Percentiles rank a stretch among this genome's conserved stretches.
phyloP scores from a whole-genome alignment of 2,329 filamentous ascomycete genomes.

The Cryphonectria nitschkei region DNA sequence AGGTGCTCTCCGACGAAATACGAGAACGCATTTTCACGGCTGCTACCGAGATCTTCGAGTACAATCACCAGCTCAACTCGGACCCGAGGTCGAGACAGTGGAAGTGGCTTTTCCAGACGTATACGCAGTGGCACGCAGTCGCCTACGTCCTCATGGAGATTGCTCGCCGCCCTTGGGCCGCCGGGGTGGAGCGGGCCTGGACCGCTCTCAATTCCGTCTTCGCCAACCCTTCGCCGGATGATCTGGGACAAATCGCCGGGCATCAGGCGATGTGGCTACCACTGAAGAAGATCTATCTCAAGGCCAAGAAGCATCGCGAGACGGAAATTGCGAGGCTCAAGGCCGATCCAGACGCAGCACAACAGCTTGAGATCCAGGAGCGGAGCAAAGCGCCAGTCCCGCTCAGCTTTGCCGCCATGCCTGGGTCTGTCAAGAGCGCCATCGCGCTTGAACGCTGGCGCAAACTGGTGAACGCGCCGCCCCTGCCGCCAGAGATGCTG shows the following conservation, averaged over 20 bases:
- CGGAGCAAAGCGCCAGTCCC: slow-evolving; percentile 45
- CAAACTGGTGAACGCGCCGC: slow-evolving; percentile 45
- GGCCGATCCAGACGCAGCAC: slow-evolving; percentile 52
- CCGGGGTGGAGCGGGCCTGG: slow-evolving; percentile 37
- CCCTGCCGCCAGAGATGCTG: slow-evolving; percentile 29
- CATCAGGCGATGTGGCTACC: slow-evolving; percentile 57
- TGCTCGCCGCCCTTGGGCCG: slow-evolving; percentile 47
- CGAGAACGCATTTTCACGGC: slow-evolving; percentile 48
- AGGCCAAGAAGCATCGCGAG: slow-evolving; percentile 55
- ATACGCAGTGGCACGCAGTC: slow-evolving; percentile 62
- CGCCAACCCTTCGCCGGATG: slow-evolving; percentile 40
- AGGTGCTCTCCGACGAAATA: slow-evolving; percentile 39
- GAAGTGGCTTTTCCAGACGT: slow-evolving; percentile 64
- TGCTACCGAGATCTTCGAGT: slow-evolving; percentile 59
- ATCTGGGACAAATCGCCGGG: slow-evolving; percentile 49
- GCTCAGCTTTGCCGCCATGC: slow-evolving; percentile 51
- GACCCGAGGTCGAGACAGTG: slow-evolving; percentile 54
- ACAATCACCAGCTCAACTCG: slow-evolving; percentile 56
- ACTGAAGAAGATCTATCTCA: slow-evolving; percentile 56
- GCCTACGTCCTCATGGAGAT: slow-evolving; percentile 59
- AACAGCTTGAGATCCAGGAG: slow-evolving; percentile 54
- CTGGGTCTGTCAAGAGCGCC: slow-evolving; percentile 49
- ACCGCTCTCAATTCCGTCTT: slow-evolving; percentile 37
- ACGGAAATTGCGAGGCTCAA: slow-evolving; percentile 54
- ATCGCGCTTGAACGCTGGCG: slow-evolving; percentile 59